Base-by-base conservation (phyloP, 2,329 filamentous ascomycete species). In the Achaetomium macrosporum region DNA sequence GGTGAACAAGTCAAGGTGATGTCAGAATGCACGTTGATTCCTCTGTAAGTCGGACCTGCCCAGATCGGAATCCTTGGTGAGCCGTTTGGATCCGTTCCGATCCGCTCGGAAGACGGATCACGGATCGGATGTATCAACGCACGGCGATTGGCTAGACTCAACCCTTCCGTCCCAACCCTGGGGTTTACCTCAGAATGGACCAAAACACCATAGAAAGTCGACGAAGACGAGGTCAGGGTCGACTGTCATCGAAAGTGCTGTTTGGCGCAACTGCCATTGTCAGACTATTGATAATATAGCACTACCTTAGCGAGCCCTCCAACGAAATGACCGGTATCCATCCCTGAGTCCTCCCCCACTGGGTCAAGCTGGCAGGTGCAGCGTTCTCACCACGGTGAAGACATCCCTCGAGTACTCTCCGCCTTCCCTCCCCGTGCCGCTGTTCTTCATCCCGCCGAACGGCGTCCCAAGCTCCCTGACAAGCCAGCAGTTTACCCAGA, bases 401-500 rank as follows among this genome's bases (percentile, higher is more conserved):
- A 68, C 64, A 31, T 68, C 65, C 33, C 66, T 57, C 19, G 63
- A 66, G 53, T 68, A 65, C 40, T 66, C 64, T 5, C 66, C 66
- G 2, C 66, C 66, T 35, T 68, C 66, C 25, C 63, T 59, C 0
- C 66, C 66, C 1, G 58, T 64, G 2, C 66, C 66, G 17, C 65
- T 66, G 43, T 62, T 63, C 58, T 68, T 68, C 59, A 68, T 66
- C 12, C 66, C 66, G 5, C 66, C 66, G 50, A 68, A 68, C 2
- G 65, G 65, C 15, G 66, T 68, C 9, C 64, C 65, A 10, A 67
- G 54, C 52, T 68, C 65, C 36, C 66, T 50, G 2, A 66, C 64
- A 25, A 67, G 55, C 65, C 66, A 68, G 46, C 63, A 64, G 48
- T 68, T 69, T 13, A 68, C 63, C 66, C 66, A 68, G 8, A 68